These are phyloP conservation scores for Udeniomyces megalosporus DNA, from an alignment of 768 basidiomycete genomes.

Conservation along the genomic window DNA sequence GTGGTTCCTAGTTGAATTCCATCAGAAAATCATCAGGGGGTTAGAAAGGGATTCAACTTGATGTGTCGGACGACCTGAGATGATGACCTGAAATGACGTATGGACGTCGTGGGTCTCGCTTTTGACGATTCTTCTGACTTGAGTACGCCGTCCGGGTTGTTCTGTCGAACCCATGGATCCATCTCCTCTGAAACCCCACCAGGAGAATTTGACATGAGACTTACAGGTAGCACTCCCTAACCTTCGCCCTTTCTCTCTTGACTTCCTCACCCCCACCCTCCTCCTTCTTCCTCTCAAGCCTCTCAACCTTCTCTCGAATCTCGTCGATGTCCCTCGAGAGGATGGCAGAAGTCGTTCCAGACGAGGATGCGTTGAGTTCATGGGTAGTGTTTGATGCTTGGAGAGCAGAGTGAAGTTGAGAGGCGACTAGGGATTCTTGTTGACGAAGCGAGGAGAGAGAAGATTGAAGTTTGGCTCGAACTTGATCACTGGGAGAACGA, in stretches of 20 bases:
- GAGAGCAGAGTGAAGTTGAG: constrained; percentile 9
- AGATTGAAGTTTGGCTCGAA: constrained; percentile 25
- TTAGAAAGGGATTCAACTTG: neutral
- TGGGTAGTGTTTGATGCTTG: constrained; percentile 14
- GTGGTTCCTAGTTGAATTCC: constrained; percentile 20
- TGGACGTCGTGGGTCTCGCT: neutral
- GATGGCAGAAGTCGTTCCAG: constrained; percentile 24
- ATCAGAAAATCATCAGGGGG: neutral
- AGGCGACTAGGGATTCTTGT: constrained; percentile 29
- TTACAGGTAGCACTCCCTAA: constrained; percentile 29
- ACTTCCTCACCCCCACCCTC: constrained; percentile 24
- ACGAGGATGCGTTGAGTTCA: constrained; percentile 4
- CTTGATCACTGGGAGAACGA: constrained; percentile 24
- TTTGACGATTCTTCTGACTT: neutral
- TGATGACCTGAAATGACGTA: neutral
- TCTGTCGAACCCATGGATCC: neutral
- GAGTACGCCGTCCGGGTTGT: neutral
- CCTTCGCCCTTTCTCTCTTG: constrained; percentile 21
- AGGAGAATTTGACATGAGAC: too few relatives aligned
- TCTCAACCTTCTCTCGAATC: constrained; percentile 28
- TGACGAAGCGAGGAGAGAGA: constrained; percentile 28
- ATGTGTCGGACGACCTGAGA: neutral
- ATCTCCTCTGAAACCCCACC: too few relatives aligned
- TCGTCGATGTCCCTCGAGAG: constrained; percentile 29
- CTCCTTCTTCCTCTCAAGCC: constrained; percentile 22